A percentile compares a stretch with the other conserved stretches of the same genome.
Evolutionary conservation across 1,284 basidiomycete species (phyloP).

Genomic region (Butyriboletus appendiculatus): DNA sequence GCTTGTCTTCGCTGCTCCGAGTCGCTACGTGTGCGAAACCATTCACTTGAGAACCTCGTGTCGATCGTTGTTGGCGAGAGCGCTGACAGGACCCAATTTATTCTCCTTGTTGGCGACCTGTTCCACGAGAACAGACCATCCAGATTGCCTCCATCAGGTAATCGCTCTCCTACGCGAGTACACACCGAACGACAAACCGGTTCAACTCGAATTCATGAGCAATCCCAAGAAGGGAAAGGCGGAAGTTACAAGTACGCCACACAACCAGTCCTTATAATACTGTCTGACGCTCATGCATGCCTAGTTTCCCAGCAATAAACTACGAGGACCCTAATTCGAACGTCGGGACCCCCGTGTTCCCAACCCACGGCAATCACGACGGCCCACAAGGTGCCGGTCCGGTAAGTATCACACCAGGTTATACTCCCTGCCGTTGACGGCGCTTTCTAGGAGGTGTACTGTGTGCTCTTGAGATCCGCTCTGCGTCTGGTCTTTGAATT

Average conservation of each 20-base stretch:
- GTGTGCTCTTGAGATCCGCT: no score
- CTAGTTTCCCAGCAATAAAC: constrained; percentile 93
- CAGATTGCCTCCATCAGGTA: constrained; percentile 46
- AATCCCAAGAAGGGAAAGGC: constrained; percentile 90
- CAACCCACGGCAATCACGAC: constrained; percentile 99
- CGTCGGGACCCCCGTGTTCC: constrained; percentile 94
- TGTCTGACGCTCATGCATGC: constrained; percentile 30
- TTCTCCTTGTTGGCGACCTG: constrained; percentile 49
- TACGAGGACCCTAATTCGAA: constrained; percentile 98
- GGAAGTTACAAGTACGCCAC: constrained; percentile 78
- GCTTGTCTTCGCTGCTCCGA: neutral
- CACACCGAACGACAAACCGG: constrained; percentile 85
- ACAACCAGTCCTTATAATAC: neutral
- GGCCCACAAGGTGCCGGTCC: constrained; percentile 96
- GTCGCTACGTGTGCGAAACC: no score
- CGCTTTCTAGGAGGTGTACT: constrained; percentile 60
- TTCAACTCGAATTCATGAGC: constrained; percentile 88
- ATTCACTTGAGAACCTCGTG: neutral
- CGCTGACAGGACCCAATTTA: constrained; percentile 45
- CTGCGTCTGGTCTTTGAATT: constrained; percentile 61
- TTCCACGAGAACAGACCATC: constrained; percentile 31
- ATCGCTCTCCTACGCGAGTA: constrained; percentile 91
- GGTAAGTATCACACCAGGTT: constrained; percentile 45
- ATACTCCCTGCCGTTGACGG: neutral
- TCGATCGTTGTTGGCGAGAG: neutral